Evolutionary conservation across 805 yeast species (phyloP), one percentile per base, ranked within the genome.

Genomic region (Lipomyces yamadae): DNA sequence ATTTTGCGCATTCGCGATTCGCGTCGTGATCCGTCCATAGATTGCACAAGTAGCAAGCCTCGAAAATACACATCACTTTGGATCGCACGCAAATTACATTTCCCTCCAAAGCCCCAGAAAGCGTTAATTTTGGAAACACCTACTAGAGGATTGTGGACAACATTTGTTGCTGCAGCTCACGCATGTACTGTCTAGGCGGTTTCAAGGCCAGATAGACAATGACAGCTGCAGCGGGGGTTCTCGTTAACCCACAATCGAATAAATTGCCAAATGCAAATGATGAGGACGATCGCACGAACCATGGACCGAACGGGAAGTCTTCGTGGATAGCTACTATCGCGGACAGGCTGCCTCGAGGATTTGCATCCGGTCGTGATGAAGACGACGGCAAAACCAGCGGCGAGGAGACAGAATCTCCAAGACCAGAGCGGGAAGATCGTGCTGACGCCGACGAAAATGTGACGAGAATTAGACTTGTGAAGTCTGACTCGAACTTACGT

Each of bases 261-360:
- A 2, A 4, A 42, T 7, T 6, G 18, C 24, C 15, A 4, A 42
- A 42, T 1, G 3, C 6, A n/a, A n/a, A n/a, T n/a, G 24, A n/a
- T 13, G 48, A 42, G 48, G 10, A 42, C 48, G 48, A 42, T 7
- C 48, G 15, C 48, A 24, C 24, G 29, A 42, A 42, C 10, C 29
- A 42, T n/a, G 48, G 24, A 42, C 24, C 15, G 34, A 33, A 52
- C n/a, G 35, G 18, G 30, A 52, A 52, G 55, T 52, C 55, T n/a
- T 32, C 24, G 24, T 24, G 24, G 55, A 52, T 29, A n/a, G 30
- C 55, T 52, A 15, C n/a, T 32, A 18, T 52, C 11, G 55, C 55
- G 32, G 55, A 52, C 34, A 52, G 29, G n/a, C 34, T 52, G 15
- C 55, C 55, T 24, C 32, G n/a, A n/a, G 5, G 24, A 24, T 52